Evolutionary conservation across 768 basidiomycete genomes (phyloP).

Genomic region (Boletus sp.): DNA sequence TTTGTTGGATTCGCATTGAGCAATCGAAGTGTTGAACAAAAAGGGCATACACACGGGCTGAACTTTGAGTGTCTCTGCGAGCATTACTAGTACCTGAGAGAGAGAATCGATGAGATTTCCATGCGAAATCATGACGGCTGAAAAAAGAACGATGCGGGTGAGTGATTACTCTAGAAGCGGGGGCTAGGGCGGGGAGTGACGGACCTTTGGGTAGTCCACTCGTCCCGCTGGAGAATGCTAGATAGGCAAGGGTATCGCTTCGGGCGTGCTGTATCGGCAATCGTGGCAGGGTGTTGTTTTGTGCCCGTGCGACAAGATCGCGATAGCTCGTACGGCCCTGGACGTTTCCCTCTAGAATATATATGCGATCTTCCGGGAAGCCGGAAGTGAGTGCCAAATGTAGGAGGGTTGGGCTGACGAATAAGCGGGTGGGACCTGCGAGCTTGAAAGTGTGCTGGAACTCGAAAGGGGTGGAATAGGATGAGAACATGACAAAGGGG

Average conservation of each 20-base stretch:
- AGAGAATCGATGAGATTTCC: constrained; percentile 53
- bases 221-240: constrained; percentile 77
- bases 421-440: constrained; percentile 48
- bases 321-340: constrained; percentile 42
- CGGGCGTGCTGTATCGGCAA: constrained; percentile 43
- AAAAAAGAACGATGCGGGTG: not conserved
- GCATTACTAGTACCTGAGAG: constrained; percentile 34
- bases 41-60: constrained; percentile 34
- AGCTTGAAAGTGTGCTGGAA: constrained; percentile 48
- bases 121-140: constrained; percentile 74
- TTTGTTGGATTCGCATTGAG: not conserved
- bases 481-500: constrained; percentile 53
- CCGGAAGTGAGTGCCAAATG: constrained; percentile 38
- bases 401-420: constrained; percentile 48
- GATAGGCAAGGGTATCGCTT: constrained; percentile 59
- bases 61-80: constrained; percentile 32
- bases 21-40: not conserved
- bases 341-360: constrained; percentile 43
- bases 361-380: constrained; percentile 41
- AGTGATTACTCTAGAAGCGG: not conserved
- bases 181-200: not conserved
- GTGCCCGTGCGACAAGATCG: constrained; percentile 42
- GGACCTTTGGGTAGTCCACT: constrained; percentile 73
- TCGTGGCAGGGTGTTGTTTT: constrained; percentile 36
- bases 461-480: constrained; percentile 55